Evolutionary conservation across 768 basidiomycete species (phyloP).

Genomic region (Lactarius evosmus): DNA sequence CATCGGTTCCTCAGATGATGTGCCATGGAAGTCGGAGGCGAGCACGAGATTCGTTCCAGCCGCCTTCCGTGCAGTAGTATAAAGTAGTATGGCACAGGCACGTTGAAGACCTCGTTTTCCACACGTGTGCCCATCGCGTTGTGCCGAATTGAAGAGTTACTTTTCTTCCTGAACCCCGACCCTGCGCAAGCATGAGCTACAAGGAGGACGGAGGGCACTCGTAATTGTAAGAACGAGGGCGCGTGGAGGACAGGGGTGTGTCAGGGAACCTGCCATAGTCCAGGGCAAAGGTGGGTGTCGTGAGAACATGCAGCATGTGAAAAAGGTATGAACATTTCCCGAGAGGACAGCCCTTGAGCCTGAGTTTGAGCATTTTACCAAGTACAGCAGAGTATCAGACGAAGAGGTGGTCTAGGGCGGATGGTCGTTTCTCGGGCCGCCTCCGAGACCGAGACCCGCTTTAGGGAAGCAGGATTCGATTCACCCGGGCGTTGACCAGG

Average conservation of each 20-base stretch:
- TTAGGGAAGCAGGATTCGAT: not conserved
- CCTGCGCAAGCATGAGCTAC: not conserved
- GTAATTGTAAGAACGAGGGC: not conserved
- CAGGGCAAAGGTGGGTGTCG: not conserved
- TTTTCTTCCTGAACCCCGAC: not conserved
- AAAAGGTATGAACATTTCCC: not conserved
- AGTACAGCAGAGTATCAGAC: not conserved
- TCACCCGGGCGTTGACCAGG: not conserved
- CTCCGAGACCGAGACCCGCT: not conserved
- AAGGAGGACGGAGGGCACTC: not conserved
- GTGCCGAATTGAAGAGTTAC: not conserved
- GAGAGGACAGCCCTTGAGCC: not conserved
- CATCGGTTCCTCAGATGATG: not conserved
- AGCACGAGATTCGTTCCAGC: not conserved
- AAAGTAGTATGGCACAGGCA: not conserved
- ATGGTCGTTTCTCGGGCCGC: not conserved
- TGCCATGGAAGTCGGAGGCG: too few relatives aligned
- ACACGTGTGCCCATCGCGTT: constrained; percentile 1
- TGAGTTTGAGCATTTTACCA: too few relatives aligned
- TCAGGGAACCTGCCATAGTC: not conserved
- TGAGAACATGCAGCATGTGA: not conserved
- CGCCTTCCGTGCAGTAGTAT: not conserved
- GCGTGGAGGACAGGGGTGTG: not conserved
- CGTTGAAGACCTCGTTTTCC: not conserved
- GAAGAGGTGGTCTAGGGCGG: too few relatives aligned